Base-by-base conservation (phyloP, 2,329 filamentous ascomycete species). In the Cadophora gregata region DNA sequence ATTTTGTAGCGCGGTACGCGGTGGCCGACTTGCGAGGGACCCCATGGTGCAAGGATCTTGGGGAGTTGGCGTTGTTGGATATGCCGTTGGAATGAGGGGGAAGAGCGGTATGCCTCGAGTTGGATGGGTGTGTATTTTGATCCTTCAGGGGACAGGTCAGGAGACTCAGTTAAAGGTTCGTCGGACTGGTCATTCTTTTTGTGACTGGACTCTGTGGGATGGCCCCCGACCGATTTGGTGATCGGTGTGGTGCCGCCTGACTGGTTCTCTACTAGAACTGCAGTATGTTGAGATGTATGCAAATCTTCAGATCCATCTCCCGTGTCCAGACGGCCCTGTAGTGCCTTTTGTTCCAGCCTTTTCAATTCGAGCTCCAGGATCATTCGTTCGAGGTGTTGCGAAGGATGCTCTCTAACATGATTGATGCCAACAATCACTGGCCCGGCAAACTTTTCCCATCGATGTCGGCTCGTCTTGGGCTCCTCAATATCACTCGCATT, bases 381-480 rank as follows among this genome's bases (percentile, higher is more conserved):
- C 12, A 25, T 29, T 1, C 48, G 48, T 16, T 55, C 61, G 2
- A 63, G 61, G 25, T 29, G 21, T 10, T 36, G 19, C 25, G 56
- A 45, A 21, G 63, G 63, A 36, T 65, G 63, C 25, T 61, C 58
- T 31, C 27, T 53, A 12, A 51, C 47, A 38, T 55, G n/a, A 50
- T 53, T 42, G 12, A 58, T 29, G 16, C 64, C 64, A 66, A 55
- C 29, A 21, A 72, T 67, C 1, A 70, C 47, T 3, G 53, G 29
- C 14, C 67, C 66, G 56, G 62, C 63, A 45, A 47, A 61, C 21
- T 47, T 64, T 3, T 56, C 29, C 60, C 63, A 71, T 12, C 56
- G 47, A 5, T 47, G 19, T n/a, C 29, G 25, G 3, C 38, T n/a
- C 14, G 36, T 55, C n/a, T 9, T 24, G 24, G 56, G 53, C n/a